Conservation (phyloP, 108 stramenopile species). For the Nitzschia sp. region DNA sequence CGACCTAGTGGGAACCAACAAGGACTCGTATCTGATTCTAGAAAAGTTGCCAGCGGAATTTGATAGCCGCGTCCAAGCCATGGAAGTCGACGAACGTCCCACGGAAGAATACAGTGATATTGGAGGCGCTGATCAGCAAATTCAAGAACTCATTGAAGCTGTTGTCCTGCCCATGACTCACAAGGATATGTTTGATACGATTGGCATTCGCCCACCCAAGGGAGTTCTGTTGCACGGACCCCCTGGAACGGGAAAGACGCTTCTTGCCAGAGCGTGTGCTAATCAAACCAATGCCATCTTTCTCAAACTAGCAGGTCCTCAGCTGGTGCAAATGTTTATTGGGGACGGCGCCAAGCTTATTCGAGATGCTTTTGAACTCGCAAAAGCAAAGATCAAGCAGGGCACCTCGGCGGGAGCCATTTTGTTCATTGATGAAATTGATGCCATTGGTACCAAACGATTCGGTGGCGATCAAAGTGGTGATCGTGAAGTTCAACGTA, state of each 20-base stretch:
- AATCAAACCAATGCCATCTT: conserved; percentile 99
- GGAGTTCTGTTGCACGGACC: conserved; percentile 96
- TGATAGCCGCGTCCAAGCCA: conserved; percentile 97
- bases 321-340: conserved; percentile 99
- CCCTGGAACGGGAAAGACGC: conserved; percentile 99
- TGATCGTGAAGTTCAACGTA: conserved; percentile 99
- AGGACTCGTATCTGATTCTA: conserved; percentile 98
- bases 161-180: conserved; percentile 99
- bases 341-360: conserved; percentile 99
- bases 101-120: conserved; percentile 98
- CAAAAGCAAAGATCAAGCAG: conserved; percentile 91
- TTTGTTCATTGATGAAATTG: conserved; percentile 99
- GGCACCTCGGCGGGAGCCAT: conserved; percentile 67
- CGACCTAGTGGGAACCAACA: conserved; percentile 99
- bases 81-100: conserved; percentile 99
- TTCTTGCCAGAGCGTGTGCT: conserved; percentile 98
- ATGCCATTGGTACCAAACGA: conserved; percentile 99
- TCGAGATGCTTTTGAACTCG: conserved; percentile 98
- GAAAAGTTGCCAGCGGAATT: conserved; percentile 99
- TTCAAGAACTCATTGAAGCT: conserved; percentile 99
- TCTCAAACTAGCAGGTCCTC: conserved; percentile 98
- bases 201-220: conserved; percentile 99
- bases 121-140: conserved; percentile 97
- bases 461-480: conserved; percentile 98
- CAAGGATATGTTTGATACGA: conserved; percentile 96